Percentiles rank a stretch among this genome's conserved stretches.
Conservation (phyloP, 495 filamentous ascomycete species). For the Xylaria nigripes region DNA sequence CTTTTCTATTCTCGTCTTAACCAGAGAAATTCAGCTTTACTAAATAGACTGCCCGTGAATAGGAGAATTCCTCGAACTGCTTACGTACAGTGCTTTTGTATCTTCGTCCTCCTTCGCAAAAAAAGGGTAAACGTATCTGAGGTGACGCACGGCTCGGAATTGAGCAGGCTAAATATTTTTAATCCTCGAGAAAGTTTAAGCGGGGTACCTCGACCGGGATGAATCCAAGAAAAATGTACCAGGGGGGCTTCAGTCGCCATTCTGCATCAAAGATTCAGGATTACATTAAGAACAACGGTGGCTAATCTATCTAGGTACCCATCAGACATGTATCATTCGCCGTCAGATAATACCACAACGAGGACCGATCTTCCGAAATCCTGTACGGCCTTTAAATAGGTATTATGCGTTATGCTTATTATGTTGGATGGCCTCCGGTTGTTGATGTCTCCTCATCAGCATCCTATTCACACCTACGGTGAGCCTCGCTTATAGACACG, state of each 20-base stretch:
- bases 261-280: background rate
- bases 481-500: background rate
- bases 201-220: slow-evolving; percentile 3
- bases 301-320: background rate
- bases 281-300: background rate
- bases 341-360: slow-evolving; percentile 11
- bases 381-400: background rate
- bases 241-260: background rate
- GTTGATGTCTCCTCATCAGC: background rate
- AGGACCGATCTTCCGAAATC: background rate
- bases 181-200: background rate
- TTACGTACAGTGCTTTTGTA: background rate
- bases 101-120: background rate
- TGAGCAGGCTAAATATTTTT: background rate
- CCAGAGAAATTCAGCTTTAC: background rate
- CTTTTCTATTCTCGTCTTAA: background rate
- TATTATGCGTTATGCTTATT: background rate
- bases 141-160: slow-evolving; percentile 1
- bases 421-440: background rate
- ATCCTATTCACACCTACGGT: background rate
- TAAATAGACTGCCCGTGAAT: slow-evolving; percentile 1
- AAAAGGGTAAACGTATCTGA: background rate
- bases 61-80: background rate
- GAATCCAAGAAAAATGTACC: background rate
- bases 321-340: background rate